Evolutionary conservation across 1,139 yeast genomes (phyloP), one percentile per base, ranked within the genome.

Genomic region (Hansenula lynferdii): DNA sequence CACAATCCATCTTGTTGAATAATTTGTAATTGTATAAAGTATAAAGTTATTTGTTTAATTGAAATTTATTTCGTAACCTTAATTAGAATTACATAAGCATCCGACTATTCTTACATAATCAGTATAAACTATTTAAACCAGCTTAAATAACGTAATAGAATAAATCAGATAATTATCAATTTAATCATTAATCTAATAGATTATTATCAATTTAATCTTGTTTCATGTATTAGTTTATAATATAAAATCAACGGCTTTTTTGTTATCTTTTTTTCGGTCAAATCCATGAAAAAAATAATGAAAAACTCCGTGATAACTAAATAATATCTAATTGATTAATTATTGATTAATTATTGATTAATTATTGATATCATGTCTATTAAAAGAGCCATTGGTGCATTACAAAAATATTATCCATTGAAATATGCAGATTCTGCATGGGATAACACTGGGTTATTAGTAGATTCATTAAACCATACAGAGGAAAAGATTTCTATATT

Each of bases 381-480:
- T 12, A 65, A 66, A 35, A 54, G 67, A 31, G 74, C 75, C 8
- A 70, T 80, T 17, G 59, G 62, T 28, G 72, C 74, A 4, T 70
- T 90, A 42, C 86, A 87, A 56, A 77, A 74, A 47, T 65, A 78
- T 26, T 87, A 82, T 54, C 96, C 96, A 7, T 62, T 70, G 30
- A 73, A 72, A 39, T 69, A 84, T 43, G 97, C 97, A 0, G 97
- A 90, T 52, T 70, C 71, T 31, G 61, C 90, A 2, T 92, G 97
- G 97, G 98, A 92, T 58, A 90, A 90, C 57, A 87, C 96, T 0
- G 97, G 97, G 0, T 67, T 90, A 39, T 63, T 92, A 31, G 82
- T 92, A 8, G 96, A 87, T 54, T 64, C 77, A 28, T 55, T 65
- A 19, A 49, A 49, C 3, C 46, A 58, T 2, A 41, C 57, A 8